A percentile compares a stretch with the other conserved stretches of the same genome.
These are phyloP conservation scores for Trypanosoma theileri DNA, from an alignment of 208 protist genomes.

Conservation along the genomic window DNA sequence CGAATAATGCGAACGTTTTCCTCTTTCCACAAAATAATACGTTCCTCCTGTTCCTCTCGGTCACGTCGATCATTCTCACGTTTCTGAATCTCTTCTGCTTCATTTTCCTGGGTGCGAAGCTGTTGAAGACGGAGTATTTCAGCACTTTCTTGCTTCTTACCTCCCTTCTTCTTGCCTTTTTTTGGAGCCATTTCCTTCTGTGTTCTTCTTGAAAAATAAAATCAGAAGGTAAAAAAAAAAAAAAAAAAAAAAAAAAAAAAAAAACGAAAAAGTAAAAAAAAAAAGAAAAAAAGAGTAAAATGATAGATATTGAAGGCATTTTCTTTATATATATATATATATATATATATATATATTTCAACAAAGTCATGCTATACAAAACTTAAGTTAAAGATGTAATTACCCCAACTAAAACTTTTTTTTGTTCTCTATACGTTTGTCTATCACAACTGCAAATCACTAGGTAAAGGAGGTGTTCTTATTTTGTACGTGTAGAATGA, in stretches of 20 bases:
- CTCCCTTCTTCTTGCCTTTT: slow-evolving; percentile 43
- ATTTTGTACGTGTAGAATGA: slow-evolving; percentile 15
- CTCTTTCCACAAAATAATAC: slow-evolving; percentile 60
- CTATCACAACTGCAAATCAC: slow-evolving; percentile 15
- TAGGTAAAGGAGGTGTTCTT: slow-evolving; percentile 25
- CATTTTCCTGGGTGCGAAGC: slow-evolving; percentile 54
- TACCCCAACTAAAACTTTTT: background rate
- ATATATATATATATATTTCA: no score
- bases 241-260: slow-evolving; percentile 4
- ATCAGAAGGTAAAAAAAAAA: background rate
- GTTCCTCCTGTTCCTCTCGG: slow-evolving; percentile 71
- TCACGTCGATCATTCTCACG: slow-evolving; percentile 74
- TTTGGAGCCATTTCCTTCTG: slow-evolving; percentile 35
- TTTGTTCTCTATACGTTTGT: background rate
- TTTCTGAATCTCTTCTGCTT: slow-evolving; percentile 68
- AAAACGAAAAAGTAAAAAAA: slow-evolving; percentile 14
- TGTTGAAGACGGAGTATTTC: slow-evolving; percentile 57
- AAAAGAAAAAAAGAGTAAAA: no score
- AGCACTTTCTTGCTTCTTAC: slow-evolving; percentile 32
- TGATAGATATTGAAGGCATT: no score
- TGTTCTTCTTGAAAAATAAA: slow-evolving; percentile 1
- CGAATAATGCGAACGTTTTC: slow-evolving; percentile 49
- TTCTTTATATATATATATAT: background rate
- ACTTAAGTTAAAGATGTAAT: no score
- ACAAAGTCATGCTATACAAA: no score